Base-by-base conservation (phyloP, 306 rosid species). In the Albizia julibrissin region DNA sequence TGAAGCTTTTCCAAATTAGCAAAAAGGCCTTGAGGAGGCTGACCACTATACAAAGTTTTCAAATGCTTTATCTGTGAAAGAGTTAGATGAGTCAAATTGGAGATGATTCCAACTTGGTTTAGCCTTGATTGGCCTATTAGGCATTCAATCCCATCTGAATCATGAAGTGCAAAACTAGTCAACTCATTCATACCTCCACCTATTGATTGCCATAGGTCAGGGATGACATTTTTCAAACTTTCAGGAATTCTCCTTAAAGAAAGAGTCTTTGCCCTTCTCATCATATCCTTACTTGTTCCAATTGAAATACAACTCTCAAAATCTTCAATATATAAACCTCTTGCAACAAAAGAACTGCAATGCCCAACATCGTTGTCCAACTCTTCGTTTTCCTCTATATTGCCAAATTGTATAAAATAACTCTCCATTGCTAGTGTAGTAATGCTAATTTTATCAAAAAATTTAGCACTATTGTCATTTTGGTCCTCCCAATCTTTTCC, bases 311-410 rank as follows among this genome's bases (percentile, higher is more conserved):
- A 65, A 2, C 6, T 12, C 12, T 77, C 81, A 62, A 77, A 44
- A 77, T 31, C 5, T 0, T 18, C 16, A 15, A 77, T 2, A 44
- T 4, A 5, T 29, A 64, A 27, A 15, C 13, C 2, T 46, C 4
- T 65, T 21, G 46, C 5, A 5, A 49, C 54, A 49, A 49, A 49
- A 49, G 54, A 49, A 0, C 15, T 0, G 21, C 54, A 49, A 44
- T 44, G 0, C 12, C 2, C 1, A 2, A 10, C 2, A 44, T 11
- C 44, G 0, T 37, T 37, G 1, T 0, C 8, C 8, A 1, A 37
- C 39, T 5, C 0, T 5, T 6, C 1, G 1, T 14, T 19, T 1
- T 49, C 21, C 5, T 5, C 0, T 37, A 0, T 16, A 5, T 15
- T 1, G 8, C 10, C 40, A 5, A 64, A 29, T 3, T 64, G n/a